These are phyloP conservation scores for Populus ilicifolia DNA, from an alignment of 345 rosid genomes.

Conservation along the genomic window DNA sequence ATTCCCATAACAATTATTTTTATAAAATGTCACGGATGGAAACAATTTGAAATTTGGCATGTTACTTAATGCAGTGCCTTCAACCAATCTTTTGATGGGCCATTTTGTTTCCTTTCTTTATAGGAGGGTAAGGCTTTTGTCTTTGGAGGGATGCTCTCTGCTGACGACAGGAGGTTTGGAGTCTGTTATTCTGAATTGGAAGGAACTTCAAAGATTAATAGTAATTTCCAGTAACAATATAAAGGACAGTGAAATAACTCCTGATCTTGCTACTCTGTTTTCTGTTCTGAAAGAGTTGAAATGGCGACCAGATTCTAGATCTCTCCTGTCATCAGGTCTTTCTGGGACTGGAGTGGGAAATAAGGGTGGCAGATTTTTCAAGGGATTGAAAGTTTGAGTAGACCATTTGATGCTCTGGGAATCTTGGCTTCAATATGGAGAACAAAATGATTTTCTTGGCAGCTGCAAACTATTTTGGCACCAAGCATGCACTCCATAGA, in stretches of 20 bases:
- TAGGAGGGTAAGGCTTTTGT: conserved; percentile 73
- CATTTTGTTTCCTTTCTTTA: conserved; percentile 6
- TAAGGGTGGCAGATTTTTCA: conserved; percentile 76
- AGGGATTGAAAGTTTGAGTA: conserved; percentile 37
- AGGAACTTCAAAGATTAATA: conserved; percentile 59
- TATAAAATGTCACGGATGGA: not conserved
- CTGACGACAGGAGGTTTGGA: conserved; percentile 78
- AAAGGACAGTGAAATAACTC: conserved; percentile 65
- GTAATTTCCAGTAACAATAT: conserved; percentile 71
- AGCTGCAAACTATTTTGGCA: not conserved
- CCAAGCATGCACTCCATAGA: not conserved
- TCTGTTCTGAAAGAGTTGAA: conserved; percentile 69
- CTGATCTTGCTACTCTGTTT: conserved; percentile 65
- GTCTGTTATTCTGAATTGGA: conserved; percentile 62
- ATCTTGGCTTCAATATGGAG: not conserved
- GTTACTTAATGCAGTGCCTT: not conserved
- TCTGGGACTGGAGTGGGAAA: conserved; percentile 63
- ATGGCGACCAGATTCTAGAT: conserved; percentile 87
- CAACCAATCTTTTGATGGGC: not conserved
- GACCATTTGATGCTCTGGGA: not conserved
- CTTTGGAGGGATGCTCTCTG: conserved; percentile 78
- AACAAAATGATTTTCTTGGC: not conserved
- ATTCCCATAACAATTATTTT: not conserved
- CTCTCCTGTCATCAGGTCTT: conserved; percentile 59
- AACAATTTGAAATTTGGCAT: not conserved